Base-by-base conservation (phyloP, 352 stramenopile species). In the Globisporangium spiculum region DNA sequence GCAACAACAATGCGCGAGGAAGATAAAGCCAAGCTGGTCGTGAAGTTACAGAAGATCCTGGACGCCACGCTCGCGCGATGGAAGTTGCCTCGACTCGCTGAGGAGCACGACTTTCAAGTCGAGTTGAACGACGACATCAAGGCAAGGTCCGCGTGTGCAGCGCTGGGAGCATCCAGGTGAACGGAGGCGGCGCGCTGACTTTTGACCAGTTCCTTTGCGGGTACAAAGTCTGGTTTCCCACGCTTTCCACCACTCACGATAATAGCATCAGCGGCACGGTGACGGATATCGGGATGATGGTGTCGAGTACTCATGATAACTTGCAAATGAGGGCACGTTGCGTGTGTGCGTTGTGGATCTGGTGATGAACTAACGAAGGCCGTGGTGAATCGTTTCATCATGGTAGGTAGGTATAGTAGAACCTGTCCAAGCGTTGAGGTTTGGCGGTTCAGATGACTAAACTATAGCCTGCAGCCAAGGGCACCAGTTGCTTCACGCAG, bases 81-180 rank as follows among this genome's bases (percentile, higher is more conserved):
- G 18, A 22, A 10, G 4, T 4, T 65, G 63, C 38, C 24, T 20
- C 6, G 48, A 68, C 24, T 68, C 36, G 1, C 54, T 22, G 2
- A 26, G 34, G 22, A 34, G 22, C 10, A 34, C n/a, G 34, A 22
- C 52, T 34, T 58, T 30, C 24, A 58, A 36, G 52, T 58, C 12
- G 24, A 30, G 22, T 18, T 58, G 52, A 58, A 3, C 52, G 30
- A 58, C 24, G 22, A 9, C 1, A 34, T 58, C 27, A 32, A 32
- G 27, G 27, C 12, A n/a, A 10, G 14, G 10, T 57, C 12, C 10
- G 52, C 22, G 22, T 18, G 14, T 56, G 50, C 50, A 18, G 14
- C 38, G 4, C 5, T 12, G 27, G 16, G 60, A 46, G 61, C 27
- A 41, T 72, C 38, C 60, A 68, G 36, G 6, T n/a, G 14, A 34